Base-by-base conservation (phyloP, 2,329 filamentous ascomycete genomes). In the Exophiala aquamarina region DNA sequence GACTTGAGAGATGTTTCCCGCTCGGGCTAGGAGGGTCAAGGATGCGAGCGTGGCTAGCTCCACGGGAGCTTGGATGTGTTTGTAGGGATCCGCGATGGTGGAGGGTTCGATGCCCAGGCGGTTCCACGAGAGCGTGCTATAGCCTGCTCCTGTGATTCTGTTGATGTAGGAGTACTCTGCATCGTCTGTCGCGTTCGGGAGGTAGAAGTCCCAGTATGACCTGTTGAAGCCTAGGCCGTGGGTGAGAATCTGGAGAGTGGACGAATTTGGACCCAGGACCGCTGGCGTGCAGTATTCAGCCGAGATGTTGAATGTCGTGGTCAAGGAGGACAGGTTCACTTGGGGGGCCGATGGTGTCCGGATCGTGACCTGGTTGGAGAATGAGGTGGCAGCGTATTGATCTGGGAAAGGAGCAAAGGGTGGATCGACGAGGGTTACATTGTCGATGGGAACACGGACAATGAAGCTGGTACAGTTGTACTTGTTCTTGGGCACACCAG, bases 301-400 rank as follows among this genome's bases (percentile, higher is more conserved):
- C 88, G 87, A 33, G 83, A 85, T 57, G 84, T 89, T 13, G 85
- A 86, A 62, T 85, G 82, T 62, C 84, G 86, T n/a, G 90, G 91
- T 26, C 79, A 92, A 95, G 63, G 87, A 96, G 70, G 96, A 96
- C 18, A 49, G 20, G 38, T 54, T 54, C 74, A 91, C 96, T 54
- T 86, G 9, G 3, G 49, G 31, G 4, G 29, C 10, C 28, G 46
- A 91, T 50, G 91, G 91, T 2, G 96, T 96, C 75, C 79, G 91
- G 52, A 95, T 96, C 57, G 92, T 97, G 70, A 82, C 96, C 40
- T 86, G 85, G 15, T 56, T 50, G 11, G 42, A 31, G 21, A 52
- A 52, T 14, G 47, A 15, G 19, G 44, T 50, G 4, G 53, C 49
- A 20, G 42, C 42, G 19, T 50, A 50, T 40, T 50, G 43, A 32